A percentile compares a stretch with the other conserved stretches of the same genome.
These are phyloP conservation scores for Naematelia aurantialba DNA, from an alignment of 768 basidiomycete species.

Conservation along the genomic window DNA sequence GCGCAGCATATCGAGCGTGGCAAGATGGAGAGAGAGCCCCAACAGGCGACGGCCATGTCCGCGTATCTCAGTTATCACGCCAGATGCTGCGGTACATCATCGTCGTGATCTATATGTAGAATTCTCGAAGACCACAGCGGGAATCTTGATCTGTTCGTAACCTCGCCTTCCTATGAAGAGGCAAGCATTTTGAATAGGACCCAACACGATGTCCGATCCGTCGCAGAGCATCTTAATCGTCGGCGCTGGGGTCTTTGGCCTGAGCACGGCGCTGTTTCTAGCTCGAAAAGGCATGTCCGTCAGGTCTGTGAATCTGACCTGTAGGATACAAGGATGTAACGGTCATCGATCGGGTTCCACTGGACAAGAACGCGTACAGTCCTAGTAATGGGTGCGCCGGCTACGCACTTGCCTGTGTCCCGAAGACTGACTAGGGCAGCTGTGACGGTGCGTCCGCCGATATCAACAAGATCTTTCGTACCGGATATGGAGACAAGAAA, in stretches of 20 bases:
- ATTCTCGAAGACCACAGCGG: too few species aligned
- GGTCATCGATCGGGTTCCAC: constrained; percentile 10
- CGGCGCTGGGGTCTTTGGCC: constrained; percentile 18
- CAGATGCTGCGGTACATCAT: too few species aligned
- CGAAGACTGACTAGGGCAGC: neutral
- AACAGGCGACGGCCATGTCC: neutral
- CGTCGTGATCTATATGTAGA: too few species aligned
- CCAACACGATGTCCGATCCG: constrained; percentile 8
- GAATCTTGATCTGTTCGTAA: neutral
- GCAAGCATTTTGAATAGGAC: neutral
- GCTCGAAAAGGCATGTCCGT: constrained; percentile 3
- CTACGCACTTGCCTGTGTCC: neutral
- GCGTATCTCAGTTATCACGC: neutral
- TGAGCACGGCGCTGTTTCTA: constrained; percentile 16
- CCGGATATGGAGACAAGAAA: constrained; percentile 2
- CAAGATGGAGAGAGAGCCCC: too few species aligned
- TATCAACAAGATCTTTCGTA: constrained; percentile 19
- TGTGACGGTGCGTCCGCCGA: constrained; percentile 19
- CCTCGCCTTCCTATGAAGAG: too few species aligned
- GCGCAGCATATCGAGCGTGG: too few species aligned
- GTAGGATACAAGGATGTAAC: constrained; percentile 20
- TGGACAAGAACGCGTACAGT: constrained; percentile 11
- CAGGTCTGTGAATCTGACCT: neutral
- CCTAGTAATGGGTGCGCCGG: constrained; percentile 8
- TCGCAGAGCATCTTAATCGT: constrained; percentile 14